Conservation (phyloP, 805 yeast genomes). For the Priceomyces carsonii region DNA sequence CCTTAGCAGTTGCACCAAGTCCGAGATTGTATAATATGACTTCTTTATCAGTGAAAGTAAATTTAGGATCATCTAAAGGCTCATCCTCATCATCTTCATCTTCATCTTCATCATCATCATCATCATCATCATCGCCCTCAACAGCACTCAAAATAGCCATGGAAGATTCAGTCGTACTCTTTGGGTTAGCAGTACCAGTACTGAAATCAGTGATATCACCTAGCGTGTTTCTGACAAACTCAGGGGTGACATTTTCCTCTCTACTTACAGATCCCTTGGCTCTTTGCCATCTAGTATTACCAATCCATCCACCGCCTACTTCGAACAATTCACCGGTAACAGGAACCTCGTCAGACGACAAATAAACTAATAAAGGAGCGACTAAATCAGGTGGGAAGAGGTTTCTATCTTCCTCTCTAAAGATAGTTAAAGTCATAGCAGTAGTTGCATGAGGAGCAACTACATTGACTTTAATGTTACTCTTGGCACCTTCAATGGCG, state of each 20-base stretch:
- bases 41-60: conserved; percentile 64
- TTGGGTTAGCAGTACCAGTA: conserved; percentile 52
- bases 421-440: conserved; percentile 90
- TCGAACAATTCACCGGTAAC: conserved; percentile 83
- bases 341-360: conserved; percentile 72
- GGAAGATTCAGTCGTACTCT: conserved; percentile 72
- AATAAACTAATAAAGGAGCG: conserved; percentile 82
- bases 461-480: conserved; percentile 72
- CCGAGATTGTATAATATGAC: conserved; percentile 85
- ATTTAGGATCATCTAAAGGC: conserved; percentile 46
- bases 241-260: conserved; percentile 57
- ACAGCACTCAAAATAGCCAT: conserved; percentile 74
- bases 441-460: conserved; percentile 99
- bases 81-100: conserved; percentile 37
- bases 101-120: conserved; percentile 43
- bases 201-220: conserved; percentile 63
- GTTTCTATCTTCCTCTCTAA: conserved; percentile 76
- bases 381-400: conserved; percentile 85
- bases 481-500: conserved; percentile 87
- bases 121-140: conserved; percentile 49
- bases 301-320: conserved; percentile 96
- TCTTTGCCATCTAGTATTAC: conserved; percentile 93
- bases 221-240: conserved; percentile 71
- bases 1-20: conserved; percentile 78
- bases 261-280: conserved; percentile 78